Base-by-base conservation (phyloP, 2,329 filamentous ascomycete species). In the Passalora sequoiae region DNA sequence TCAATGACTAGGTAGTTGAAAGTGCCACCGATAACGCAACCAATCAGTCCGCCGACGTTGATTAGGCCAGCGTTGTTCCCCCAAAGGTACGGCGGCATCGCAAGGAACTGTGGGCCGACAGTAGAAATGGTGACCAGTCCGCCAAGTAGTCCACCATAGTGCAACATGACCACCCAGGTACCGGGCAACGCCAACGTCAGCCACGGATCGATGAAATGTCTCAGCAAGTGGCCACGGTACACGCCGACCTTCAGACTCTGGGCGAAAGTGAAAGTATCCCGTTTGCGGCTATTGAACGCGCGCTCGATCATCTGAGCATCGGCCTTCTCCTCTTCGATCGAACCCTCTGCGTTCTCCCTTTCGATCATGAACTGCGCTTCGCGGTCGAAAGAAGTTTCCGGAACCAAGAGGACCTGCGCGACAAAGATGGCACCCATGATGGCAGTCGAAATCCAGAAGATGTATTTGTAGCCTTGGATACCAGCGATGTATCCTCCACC, bases 121-220 rank as follows among this genome's bases (percentile, higher is more conserved):
- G 59, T 63, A 31, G 62, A 61, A 30, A 65, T 61, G 1, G 64
- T 63, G 13, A 70, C 66, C 27, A 69, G 60, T 2, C 63, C 60
- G 12, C 65, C 68, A 6, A 70, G 62, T 1, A 70, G 57, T 1
- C 67, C 68, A 4, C 66, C 66, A 41, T 71, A 70, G 57, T 67
- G 67, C 0, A 64, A 46, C 31, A 67, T 64, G 9, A 70, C 60
- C 3, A 70, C 58, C 64, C 66, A 68, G 0, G 66, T 65, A 24
- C 68, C 68, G 3, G 68, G 68, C 16, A 69, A 59, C 2, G 62
- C 57, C 9, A 69, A 54, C 1, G 60, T 58, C 12, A 60, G 57
- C 55, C 60, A 69, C 0, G 67, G 67, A 2, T 59, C 63, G 24
- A 66, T 24, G 43, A 68, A 64, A 17, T 66, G 65, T 4, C 51